Conservation (phyloP, 179 eudicot species). For the Amaranthus tricolor region DNA sequence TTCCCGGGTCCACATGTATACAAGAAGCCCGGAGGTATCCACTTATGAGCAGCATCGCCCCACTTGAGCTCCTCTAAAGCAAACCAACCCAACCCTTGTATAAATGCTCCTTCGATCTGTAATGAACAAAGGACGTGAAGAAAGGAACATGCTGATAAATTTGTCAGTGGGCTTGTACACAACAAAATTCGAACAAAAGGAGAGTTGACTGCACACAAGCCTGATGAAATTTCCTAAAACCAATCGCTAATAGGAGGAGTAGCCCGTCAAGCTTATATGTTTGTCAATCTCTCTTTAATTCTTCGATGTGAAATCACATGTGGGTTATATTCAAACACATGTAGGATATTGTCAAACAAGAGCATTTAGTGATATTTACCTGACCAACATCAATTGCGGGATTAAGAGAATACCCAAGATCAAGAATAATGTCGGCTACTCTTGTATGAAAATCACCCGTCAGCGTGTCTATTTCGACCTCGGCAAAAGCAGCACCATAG, state of each 20-base stretch:
- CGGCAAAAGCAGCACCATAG: slow-evolving; percentile 94
- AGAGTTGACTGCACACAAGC: too few species aligned
- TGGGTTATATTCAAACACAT: too few species aligned
- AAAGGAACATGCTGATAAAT: slow-evolving; percentile 2
- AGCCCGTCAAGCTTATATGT: too few species aligned
- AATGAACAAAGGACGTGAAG: slow-evolving; percentile 7
- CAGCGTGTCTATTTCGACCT: slow-evolving; percentile 91
- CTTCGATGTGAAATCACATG: too few species aligned
- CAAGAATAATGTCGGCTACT: slow-evolving; percentile 66
- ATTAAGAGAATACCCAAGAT: slow-evolving; percentile 90
- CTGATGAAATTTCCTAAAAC: too few species aligned
- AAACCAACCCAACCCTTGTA: slow-evolving; percentile 96
- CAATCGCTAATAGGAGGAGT: too few species aligned
- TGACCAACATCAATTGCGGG: slow-evolving; percentile 99
- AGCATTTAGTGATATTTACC: slow-evolving; percentile 32
- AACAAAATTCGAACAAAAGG: too few species aligned
- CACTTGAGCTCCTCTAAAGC: slow-evolving; percentile 97
- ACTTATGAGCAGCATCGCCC: slow-evolving; percentile 94
- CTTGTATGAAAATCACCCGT: slow-evolving; percentile 97
- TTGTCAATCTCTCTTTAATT: too few species aligned
- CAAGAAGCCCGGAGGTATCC: slow-evolving; percentile 79
- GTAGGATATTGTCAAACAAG: too few species aligned
- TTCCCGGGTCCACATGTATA: slow-evolving; percentile 89
- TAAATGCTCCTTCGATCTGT: slow-evolving; percentile 98
- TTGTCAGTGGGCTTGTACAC: too few species aligned